These are phyloP conservation scores for Trapa incisa DNA, from an alignment of 345 rosid species.

Conservation along the genomic window DNA sequence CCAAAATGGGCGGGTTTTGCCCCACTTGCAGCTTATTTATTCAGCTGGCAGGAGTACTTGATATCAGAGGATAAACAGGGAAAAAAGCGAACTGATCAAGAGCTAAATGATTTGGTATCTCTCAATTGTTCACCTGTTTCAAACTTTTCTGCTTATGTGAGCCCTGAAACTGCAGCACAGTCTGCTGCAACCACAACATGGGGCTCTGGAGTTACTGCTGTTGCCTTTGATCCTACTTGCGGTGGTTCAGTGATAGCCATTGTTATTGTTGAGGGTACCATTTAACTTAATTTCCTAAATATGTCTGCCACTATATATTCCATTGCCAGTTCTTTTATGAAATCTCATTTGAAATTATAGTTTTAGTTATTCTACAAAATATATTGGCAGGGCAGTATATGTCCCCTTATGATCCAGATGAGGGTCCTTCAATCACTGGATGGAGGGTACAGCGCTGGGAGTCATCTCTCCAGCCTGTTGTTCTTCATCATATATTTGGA, in stretches of 20 bases:
- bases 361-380: background rate
- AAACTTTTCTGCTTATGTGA: slow-evolving; percentile 96
- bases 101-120: slow-evolving; percentile 41
- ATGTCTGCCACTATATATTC: background rate
- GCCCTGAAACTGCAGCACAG: slow-evolving; percentile 96
- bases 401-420: slow-evolving; percentile 99
- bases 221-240: slow-evolving; percentile 96
- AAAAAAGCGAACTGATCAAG: slow-evolving; percentile 55
- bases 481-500: slow-evolving; percentile 95
- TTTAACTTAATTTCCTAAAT: slow-evolving; percentile 4
- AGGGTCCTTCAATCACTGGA: slow-evolving; percentile 98
- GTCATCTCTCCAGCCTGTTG: slow-evolving; percentile 91
- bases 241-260: slow-evolving; percentile 98
- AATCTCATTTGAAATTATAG: slow-evolving; percentile 9
- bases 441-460: slow-evolving; percentile 99
- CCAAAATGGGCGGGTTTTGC: slow-evolving; percentile 97
- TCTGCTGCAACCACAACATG: slow-evolving; percentile 98
- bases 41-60: slow-evolving; percentile 94
- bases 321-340: slow-evolving; percentile 5
- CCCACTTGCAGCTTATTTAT: slow-evolving; percentile 87
- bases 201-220: slow-evolving; percentile 99
- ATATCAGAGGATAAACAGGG: slow-evolving; percentile 72
- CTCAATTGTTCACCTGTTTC: slow-evolving; percentile 98
- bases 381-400: slow-evolving; percentile 73
- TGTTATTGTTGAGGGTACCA: slow-evolving; percentile 92